Conservation (phyloP, 164 flowering plant species). For the Malania oleifera region DNA sequence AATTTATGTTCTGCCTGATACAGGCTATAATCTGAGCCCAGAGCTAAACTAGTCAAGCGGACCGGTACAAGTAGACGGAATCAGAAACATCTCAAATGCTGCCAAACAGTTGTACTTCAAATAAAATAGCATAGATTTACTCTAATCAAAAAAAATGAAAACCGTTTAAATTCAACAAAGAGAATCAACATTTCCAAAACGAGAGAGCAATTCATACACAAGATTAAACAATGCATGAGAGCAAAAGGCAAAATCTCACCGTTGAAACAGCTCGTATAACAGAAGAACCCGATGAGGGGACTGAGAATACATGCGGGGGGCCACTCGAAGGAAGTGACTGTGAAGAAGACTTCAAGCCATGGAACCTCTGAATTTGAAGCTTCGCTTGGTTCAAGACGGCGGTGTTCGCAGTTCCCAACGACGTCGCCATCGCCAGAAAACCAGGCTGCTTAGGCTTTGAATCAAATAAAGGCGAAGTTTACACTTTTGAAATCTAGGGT, state of each 20-base stretch:
- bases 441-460: too few species aligned
- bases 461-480: not conserved
- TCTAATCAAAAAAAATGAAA: not conserved
- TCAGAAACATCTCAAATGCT: not conserved
- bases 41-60: too few species aligned
- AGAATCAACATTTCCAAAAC: not conserved
- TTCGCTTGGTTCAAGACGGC: slow-evolving; percentile 37
- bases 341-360: slow-evolving; percentile 43
- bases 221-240: not conserved
- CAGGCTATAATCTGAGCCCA: too few species aligned
- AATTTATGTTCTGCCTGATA: too few species aligned
- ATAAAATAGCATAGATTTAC: too few species aligned
- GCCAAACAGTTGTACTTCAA: not conserved
- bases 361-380: slow-evolving; percentile 28
- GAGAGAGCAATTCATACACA: too few species aligned
- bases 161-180: not conserved
- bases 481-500: slow-evolving; percentile 1
- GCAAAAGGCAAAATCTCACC: slow-evolving; percentile 27
- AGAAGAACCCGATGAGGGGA: slow-evolving; percentile 24
- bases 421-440: slow-evolving; percentile 38
- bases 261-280: slow-evolving; percentile 56
- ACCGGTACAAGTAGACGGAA: too few species aligned
- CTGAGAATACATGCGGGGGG: slow-evolving; percentile 7
- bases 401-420: slow-evolving; percentile 54
- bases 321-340: slow-evolving; percentile 25